Evolutionary conservation across 2,329 filamentous ascomycete species (phyloP).

Genomic region (Aspergillus awamori): DNA sequence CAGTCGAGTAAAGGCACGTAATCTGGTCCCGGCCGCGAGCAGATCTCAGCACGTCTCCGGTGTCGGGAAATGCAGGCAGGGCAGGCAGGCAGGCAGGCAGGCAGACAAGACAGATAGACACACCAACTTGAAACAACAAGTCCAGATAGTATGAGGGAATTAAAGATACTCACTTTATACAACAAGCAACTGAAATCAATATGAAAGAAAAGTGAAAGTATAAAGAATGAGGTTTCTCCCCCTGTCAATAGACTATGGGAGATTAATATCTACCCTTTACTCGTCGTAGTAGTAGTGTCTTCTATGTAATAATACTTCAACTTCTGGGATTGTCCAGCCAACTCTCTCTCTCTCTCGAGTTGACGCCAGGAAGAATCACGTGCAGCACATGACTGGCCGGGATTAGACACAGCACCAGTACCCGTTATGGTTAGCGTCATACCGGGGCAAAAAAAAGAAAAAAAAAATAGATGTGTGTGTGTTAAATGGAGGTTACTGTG

Average conservation of each 20-base stretch:
- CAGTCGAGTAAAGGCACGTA: constrained; percentile 2
- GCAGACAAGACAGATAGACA: no score
- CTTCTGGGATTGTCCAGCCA: background rate
- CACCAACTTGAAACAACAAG: background rate
- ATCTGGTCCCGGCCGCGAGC: constrained; percentile 11
- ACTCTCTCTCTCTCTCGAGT: background rate
- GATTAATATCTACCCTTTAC: no score
- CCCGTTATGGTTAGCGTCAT: background rate
- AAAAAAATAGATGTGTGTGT: no score
- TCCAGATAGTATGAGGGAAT: background rate
- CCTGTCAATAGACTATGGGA: no score
- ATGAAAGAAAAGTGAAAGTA: background rate
- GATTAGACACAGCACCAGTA: background rate
- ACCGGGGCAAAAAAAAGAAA: background rate
- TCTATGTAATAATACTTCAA: background rate
- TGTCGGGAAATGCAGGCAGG: constrained; percentile 14
- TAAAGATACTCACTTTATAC: no score
- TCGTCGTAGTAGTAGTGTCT: background rate
- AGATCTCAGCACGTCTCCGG: constrained; percentile 24
- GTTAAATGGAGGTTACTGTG: background rate
- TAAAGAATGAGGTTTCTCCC: background rate
- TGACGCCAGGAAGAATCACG: constrained; percentile 9
- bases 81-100: no score
- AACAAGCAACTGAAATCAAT: no score
- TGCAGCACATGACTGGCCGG: constrained; percentile 10